Percentiles rank a stretch among this genome's conserved stretches.
These are phyloP conservation scores for Monilinia fructigena DNA, from an alignment of 2,329 filamentous ascomycete species.

Conservation along the genomic window DNA sequence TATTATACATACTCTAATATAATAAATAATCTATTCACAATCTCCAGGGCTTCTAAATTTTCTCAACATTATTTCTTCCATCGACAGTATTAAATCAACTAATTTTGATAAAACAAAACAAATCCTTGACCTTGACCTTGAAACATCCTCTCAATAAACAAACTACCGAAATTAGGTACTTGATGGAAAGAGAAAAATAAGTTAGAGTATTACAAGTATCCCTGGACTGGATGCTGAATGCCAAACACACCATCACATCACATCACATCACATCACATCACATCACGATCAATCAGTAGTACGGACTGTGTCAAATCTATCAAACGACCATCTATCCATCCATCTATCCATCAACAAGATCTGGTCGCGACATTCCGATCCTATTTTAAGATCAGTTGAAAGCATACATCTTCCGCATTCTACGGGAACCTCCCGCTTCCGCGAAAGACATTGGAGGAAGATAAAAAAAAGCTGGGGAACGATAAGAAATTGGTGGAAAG, in stretches of 20 bases:
- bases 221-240: neutral
- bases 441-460: neutral
- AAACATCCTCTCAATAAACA: neutral
- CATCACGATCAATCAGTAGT: neutral
- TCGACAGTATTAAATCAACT: neutral
- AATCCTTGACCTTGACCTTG: neutral
- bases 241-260: too few relatives aligned
- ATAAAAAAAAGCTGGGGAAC: neutral
- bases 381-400: neutral
- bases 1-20: neutral
- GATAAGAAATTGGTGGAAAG: neutral
- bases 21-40: neutral
- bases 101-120: constrained; percentile 7
- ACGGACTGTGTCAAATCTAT: constrained; percentile 1
- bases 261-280: neutral
- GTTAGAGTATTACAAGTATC: neutral
- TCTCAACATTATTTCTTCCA: neutral
- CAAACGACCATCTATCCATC: neutral
- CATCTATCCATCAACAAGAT: neutral
- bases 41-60: neutral
- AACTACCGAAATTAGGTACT: constrained; percentile 14
- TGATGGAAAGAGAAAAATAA: neutral
- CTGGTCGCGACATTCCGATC: neutral
- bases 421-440: neutral
- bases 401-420: neutral